Percentiles rank a stretch among this genome's conserved stretches.
Evolutionary conservation across 768 basidiomycete species (phyloP).

Genomic region (Leccinum uliginosum): DNA sequence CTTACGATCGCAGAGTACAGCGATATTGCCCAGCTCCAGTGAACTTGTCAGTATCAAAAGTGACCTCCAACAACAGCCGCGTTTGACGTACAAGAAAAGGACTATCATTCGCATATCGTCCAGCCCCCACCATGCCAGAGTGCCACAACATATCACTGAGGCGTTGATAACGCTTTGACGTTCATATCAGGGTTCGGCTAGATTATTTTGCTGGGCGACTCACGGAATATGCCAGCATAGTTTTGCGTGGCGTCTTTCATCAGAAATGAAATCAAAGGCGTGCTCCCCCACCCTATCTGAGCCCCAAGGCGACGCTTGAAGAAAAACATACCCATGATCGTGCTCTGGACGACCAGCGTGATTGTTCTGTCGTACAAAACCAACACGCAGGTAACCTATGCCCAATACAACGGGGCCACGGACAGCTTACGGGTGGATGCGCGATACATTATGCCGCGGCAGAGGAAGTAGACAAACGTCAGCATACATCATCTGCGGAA

Average conservation of each 20-base stretch:
- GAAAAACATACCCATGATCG: conserved; percentile 37
- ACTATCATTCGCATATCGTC: background rate
- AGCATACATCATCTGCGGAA: conserved; percentile 8
- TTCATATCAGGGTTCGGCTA: background rate
- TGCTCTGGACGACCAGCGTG: conserved; percentile 31
- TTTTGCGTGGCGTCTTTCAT: conserved; percentile 45
- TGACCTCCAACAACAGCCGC: background rate
- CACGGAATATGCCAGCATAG: conserved; percentile 39
- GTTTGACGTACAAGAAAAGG: conserved; percentile 4
- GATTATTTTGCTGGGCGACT: background rate
- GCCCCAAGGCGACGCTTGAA: conserved; percentile 34
- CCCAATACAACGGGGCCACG: background rate
- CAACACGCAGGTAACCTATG: background rate
- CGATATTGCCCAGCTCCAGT: conserved; percentile 14
- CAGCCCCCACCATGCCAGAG: conserved; percentile 2
- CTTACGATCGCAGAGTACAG: conserved; percentile 17
- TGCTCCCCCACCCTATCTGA: conserved; percentile 38
- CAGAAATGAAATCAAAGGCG: conserved; percentile 37
- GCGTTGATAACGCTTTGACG: background rate
- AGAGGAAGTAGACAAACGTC: conserved; percentile 26
- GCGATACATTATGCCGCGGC: background rate
- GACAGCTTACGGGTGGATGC: conserved; percentile 16
- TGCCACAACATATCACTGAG: conserved; percentile 5
- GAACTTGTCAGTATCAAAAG: background rate
- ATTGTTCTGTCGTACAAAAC: background rate